Conservation (phyloP, 306 rosid species). For the Cicer arietinum region DNA sequence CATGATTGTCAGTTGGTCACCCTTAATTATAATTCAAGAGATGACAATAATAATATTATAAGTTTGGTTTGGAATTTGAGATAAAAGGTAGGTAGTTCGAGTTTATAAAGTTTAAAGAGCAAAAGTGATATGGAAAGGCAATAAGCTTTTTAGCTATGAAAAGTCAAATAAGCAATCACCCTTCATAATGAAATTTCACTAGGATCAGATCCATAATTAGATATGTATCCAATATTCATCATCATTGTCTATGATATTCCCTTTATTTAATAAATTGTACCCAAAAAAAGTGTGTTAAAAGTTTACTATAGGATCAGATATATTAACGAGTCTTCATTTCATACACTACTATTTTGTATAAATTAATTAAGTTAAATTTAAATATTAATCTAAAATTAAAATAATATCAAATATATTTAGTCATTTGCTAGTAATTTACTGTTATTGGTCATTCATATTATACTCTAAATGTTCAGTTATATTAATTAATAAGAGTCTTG, state of each 20-base stretch:
- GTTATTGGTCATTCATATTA: too few species aligned
- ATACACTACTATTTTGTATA: too few species aligned
- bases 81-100: constrained; percentile 63
- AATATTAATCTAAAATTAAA: too few species aligned
- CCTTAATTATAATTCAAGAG: constrained; percentile 52
- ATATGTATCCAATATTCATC: constrained; percentile 89
- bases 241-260: constrained; percentile 72
- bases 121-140: constrained; percentile 68
- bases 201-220: too few species aligned
- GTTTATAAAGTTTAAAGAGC: constrained; percentile 54
- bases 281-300: background rate
- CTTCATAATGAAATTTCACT: constrained; percentile 71
- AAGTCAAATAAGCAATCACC: constrained; percentile 74
- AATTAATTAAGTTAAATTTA: too few species aligned
- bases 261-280: constrained; percentile 42
- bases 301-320: too few species aligned
- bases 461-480: too few species aligned
- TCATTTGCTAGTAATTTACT: too few species aligned
- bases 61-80: constrained; percentile 77
- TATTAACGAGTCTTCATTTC: too few species aligned
- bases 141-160: constrained; percentile 68
- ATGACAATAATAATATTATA: constrained; percentile 61
- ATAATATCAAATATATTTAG: too few species aligned
- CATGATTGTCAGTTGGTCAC: constrained; percentile 56
- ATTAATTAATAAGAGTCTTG: too few species aligned